phyloP scores from a whole-genome alignment of 768 basidiomycete genomes.

The Artomyces pyxidatus region DNA sequence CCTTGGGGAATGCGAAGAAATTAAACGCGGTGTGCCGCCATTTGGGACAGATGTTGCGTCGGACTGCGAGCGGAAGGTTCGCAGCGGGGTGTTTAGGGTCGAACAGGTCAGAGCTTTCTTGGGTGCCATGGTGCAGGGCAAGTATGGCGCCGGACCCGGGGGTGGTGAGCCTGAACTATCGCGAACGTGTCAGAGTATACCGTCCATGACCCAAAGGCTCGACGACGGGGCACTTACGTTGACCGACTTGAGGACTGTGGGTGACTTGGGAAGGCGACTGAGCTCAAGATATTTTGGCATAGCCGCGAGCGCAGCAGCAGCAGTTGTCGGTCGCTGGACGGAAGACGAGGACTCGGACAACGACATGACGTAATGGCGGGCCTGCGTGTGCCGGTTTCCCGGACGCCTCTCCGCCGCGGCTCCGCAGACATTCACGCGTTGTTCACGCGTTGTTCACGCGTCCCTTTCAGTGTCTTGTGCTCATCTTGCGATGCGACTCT shows the following conservation, averaged over 20 bases:
- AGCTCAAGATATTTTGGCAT: slow-evolving; percentile 13
- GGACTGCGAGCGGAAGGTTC: background rate
- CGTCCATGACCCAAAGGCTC: background rate
- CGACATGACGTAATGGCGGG: too few relatives aligned
- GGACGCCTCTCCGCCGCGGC: too few relatives aligned
- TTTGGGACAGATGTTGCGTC: background rate
- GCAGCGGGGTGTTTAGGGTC: slow-evolving; percentile 7
- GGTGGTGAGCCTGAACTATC: slow-evolving; percentile 7
- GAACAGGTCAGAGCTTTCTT: background rate
- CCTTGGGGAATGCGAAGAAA: slow-evolving; percentile 9
- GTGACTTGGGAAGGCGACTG: background rate
- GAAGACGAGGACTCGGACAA: too few relatives aligned
- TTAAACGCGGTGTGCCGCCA: background rate
- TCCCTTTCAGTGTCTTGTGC: too few relatives aligned
- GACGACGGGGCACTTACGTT: background rate
- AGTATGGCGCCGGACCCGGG: slow-evolving; percentile 5
- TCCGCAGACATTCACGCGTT: too few relatives aligned
- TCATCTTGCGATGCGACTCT: too few relatives aligned
- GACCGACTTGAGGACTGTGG: slow-evolving; percentile 2
- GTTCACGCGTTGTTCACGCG: too few relatives aligned
- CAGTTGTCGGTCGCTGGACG: too few relatives aligned
- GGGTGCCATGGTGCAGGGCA: background rate
- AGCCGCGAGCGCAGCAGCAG: too few relatives aligned
- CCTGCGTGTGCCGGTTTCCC: too few relatives aligned
- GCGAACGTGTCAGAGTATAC: background rate